phyloP scores from a whole-genome alignment of 805 yeast genomes.

The Ascoidea tarda region DNA sequence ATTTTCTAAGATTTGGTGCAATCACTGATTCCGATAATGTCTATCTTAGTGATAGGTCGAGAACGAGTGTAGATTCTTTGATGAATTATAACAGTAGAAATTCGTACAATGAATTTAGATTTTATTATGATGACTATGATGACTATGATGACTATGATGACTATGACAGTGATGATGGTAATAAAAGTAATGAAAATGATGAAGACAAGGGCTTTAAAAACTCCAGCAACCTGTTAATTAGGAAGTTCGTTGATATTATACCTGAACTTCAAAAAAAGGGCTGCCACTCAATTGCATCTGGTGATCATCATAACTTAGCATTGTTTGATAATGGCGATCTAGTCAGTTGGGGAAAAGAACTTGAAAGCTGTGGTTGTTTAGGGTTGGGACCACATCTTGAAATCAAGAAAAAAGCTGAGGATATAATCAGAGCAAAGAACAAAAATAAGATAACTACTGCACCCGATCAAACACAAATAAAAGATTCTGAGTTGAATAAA shows the following conservation, averaged over 20 bases:
- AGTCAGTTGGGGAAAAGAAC: slow-evolving; percentile 57
- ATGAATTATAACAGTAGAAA: not conserved
- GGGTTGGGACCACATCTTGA: slow-evolving; percentile 35
- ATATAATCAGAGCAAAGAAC: slow-evolving; percentile 2
- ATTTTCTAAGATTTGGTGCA: slow-evolving; percentile 37
- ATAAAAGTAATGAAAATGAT: not conserved
- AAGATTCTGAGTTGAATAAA: slow-evolving; percentile 14
- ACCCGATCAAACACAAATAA: slow-evolving; percentile 12
- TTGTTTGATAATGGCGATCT: slow-evolving; percentile 42
- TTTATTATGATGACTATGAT: no score
- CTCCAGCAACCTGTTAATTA: no score
- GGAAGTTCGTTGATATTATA: slow-evolving; percentile 17
- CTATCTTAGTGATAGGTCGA: not conserved
- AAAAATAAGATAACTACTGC: not conserved
- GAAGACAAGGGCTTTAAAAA: no score
- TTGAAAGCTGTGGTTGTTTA: slow-evolving; percentile 50
- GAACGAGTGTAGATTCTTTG: not conserved
- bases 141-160: not conserved
- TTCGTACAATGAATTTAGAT: not conserved
- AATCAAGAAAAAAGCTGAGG: slow-evolving; percentile 6
- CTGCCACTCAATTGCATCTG: slow-evolving; percentile 45
- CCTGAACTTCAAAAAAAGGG: slow-evolving; percentile 30
- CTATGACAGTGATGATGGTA: not conserved
- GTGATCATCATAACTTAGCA: slow-evolving; percentile 61
- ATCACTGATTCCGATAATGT: slow-evolving; percentile 33